A percentile compares a stretch with the other conserved stretches of the same genome.
These are phyloP conservation scores for Paecilomyces variotii DNA, from an alignment of 2,329 filamentous ascomycete genomes.

Conservation along the genomic window DNA sequence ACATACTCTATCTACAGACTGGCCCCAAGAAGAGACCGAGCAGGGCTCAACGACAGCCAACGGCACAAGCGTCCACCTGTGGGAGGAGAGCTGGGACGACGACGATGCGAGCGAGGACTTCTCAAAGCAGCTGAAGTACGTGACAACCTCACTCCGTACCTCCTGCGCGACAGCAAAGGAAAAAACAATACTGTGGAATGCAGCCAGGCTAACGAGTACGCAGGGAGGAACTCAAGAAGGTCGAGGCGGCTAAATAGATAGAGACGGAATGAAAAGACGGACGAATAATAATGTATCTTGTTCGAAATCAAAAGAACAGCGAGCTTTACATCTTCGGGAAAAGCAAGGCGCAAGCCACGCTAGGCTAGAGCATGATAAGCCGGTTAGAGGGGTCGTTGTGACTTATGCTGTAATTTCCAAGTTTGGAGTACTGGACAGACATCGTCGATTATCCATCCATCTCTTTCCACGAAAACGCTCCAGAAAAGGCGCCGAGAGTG, in stretches of 20 bases:
- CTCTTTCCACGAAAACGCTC: neutral
- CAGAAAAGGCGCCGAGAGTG: neutral
- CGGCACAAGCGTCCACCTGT: conserved; percentile 70
- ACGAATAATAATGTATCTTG: neutral
- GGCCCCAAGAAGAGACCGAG: conserved; percentile 85
- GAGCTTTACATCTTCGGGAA: neutral
- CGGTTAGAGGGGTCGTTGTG: neutral
- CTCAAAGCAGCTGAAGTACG: conserved; percentile 84
- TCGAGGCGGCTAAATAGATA: conserved; percentile 66
- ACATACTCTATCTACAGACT: conserved; percentile 52
- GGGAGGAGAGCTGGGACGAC: conserved; percentile 99
- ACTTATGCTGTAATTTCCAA: neutral
- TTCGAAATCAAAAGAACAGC: neutral
- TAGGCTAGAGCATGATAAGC: neutral
- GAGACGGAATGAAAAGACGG: conserved; percentile 14
- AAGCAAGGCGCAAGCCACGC: neutral
- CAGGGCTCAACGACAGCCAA: conserved; percentile 42
- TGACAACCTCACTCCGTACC: conserved; percentile 13
- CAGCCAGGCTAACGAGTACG: neutral
- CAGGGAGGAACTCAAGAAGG: conserved; percentile 79
- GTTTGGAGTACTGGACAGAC: neutral
- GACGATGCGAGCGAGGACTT: conserved; percentile 97
- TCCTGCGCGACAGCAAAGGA: neutral
- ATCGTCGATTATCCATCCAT: neutral
- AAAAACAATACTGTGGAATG: neutral